Conservation (phyloP, 345 rosid species). For the Orychophragmus violaceus region DNA sequence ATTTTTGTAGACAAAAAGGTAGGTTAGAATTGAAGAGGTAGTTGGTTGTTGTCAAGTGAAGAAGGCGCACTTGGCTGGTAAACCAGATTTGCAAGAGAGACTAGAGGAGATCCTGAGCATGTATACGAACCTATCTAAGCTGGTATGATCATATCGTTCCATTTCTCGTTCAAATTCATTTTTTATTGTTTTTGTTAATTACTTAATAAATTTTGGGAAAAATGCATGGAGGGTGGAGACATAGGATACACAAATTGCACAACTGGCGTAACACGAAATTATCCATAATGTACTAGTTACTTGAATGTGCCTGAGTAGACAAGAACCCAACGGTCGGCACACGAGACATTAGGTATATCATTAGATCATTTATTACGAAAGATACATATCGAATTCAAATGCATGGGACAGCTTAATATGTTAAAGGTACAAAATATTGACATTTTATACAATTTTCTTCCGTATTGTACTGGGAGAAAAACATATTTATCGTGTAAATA, state of each 20-base stretch:
- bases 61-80: neutral
- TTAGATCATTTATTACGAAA: constrained; percentile 4
- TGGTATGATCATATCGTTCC: neutral
- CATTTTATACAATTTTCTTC: too few species aligned
- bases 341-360: neutral
- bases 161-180: neutral
- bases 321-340: neutral
- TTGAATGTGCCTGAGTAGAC: constrained; percentile 1
- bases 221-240: neutral
- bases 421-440: neutral
- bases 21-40: neutral
- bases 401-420: neutral
- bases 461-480: too few species aligned
- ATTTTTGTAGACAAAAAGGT: neutral
- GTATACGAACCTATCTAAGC: neutral
- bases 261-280: neutral
- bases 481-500: too few species aligned
- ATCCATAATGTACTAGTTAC: neutral
- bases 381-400: too few species aligned
- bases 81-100: neutral
- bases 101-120: neutral
- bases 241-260: neutral
- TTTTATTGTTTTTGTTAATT: neutral
- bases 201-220: too few species aligned
- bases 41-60: neutral